A percentile compares a stretch with the other conserved stretches of the same genome.
Evolutionary conservation across 2,329 filamentous ascomycete genomes (phyloP).

Genomic region (Microcyclospora pomicola): DNA sequence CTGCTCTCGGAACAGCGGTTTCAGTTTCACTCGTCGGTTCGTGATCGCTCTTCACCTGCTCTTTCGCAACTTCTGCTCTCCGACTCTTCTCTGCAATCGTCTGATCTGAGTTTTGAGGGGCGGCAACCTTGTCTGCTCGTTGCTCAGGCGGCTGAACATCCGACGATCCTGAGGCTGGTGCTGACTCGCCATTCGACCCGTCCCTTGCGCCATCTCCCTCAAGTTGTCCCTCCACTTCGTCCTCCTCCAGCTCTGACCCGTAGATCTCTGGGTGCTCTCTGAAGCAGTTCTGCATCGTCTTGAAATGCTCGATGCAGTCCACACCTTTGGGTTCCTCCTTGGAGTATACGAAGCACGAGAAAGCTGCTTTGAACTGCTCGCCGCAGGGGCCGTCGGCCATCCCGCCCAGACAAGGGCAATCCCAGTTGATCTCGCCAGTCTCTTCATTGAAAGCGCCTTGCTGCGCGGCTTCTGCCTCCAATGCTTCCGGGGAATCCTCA

Average conservation of each 20-base stretch:
- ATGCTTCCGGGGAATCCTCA: slow-evolving; percentile 33
- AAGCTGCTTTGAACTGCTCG: slow-evolving; percentile 86
- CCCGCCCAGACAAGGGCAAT: slow-evolving; percentile 90
- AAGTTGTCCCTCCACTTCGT: slow-evolving; percentile 38
- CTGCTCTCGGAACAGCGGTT: slow-evolving; percentile 35
- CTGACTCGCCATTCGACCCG: slow-evolving; percentile 2
- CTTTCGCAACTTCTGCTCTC: slow-evolving; percentile 15
- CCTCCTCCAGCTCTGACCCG: slow-evolving; percentile 71
- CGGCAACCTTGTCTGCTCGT: slow-evolving; percentile 10
- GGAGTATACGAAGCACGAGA: slow-evolving; percentile 97
- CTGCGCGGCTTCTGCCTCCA: slow-evolving; percentile 71
- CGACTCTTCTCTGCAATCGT: slow-evolving; percentile 12
- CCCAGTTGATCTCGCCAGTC: slow-evolving; percentile 99
- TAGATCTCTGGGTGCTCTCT: slow-evolving; percentile 84
- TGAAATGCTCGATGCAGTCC: slow-evolving; percentile 31
- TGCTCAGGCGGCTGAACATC: neutral
- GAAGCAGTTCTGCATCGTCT: slow-evolving; percentile 97
- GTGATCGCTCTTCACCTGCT: slow-evolving; percentile 22
- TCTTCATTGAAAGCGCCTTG: slow-evolving; percentile 96
- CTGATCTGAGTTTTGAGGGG: slow-evolving; percentile 8
- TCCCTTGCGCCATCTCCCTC: slow-evolving; percentile 9
- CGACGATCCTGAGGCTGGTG: slow-evolving; percentile 1
- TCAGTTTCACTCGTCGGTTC: slow-evolving; percentile 28
- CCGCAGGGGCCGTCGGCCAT: slow-evolving; percentile 96
- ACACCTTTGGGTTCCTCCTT: slow-evolving; percentile 71